These are phyloP conservation scores for Sporobolomyces pararoseus DNA, from an alignment of 768 basidiomycete genomes.

Conservation along the genomic window DNA sequence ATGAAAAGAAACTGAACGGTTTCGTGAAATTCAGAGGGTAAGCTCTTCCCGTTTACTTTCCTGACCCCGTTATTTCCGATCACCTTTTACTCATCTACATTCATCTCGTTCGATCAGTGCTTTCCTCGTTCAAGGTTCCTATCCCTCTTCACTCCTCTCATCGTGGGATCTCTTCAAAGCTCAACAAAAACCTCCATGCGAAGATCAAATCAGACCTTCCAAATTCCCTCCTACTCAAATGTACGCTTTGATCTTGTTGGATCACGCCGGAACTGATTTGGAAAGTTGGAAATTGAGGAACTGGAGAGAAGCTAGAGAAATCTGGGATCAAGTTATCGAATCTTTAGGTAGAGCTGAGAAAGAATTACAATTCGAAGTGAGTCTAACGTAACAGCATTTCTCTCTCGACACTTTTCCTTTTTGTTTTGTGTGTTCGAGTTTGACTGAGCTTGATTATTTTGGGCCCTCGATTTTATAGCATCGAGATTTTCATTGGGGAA, in stretches of 20 bases:
- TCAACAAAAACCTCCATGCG: slow-evolving; percentile 71
- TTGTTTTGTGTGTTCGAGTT: no score
- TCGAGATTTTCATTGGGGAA: slow-evolving; percentile 97
- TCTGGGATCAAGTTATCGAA: slow-evolving; percentile 86
- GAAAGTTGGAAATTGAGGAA: slow-evolving; percentile 64
- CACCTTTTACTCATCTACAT: not conserved
- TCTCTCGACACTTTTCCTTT: no score
- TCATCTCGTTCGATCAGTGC: slow-evolving; percentile 54
- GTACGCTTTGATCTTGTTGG: slow-evolving; percentile 84
- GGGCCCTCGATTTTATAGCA: slow-evolving; percentile 60
- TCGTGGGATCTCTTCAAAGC: slow-evolving; percentile 83
- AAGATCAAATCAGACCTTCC: slow-evolving; percentile 67
- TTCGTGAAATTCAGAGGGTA: slow-evolving; percentile 69
- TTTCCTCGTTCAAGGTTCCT: slow-evolving; percentile 78
- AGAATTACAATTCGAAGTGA: slow-evolving; percentile 79
- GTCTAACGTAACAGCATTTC: no score
- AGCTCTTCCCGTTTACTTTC: slow-evolving; percentile 40
- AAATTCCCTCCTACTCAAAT: slow-evolving; percentile 68
- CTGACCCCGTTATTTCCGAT: not conserved
- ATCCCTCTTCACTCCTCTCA: slow-evolving; percentile 70
- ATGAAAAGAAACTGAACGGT: slow-evolving; percentile 52
- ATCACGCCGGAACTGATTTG: slow-evolving; percentile 85
- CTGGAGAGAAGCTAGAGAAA: slow-evolving; percentile 80
- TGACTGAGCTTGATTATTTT: no score
- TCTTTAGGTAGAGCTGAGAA: slow-evolving; percentile 75